phyloP scores from a whole-genome alignment of 2,329 filamentous ascomycete genomes.

The Stemphylium beticola region DNA sequence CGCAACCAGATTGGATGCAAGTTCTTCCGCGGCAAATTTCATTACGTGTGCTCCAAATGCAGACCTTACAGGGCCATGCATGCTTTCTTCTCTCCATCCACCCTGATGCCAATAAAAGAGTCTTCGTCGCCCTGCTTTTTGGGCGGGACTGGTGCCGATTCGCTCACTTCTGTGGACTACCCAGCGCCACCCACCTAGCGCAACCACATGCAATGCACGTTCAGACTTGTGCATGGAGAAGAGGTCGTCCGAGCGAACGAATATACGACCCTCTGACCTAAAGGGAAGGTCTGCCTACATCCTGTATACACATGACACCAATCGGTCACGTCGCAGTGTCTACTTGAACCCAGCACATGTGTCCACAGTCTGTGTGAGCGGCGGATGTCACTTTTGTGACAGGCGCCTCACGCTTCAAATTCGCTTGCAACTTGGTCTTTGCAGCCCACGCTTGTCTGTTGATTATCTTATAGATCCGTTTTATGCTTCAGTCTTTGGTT shows the following conservation, averaged over 20 bases:
- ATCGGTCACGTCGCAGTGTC: no score
- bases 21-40: background rate
- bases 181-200: conserved; percentile 6
- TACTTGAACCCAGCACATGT: no score
- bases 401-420: no score
- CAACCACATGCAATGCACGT: background rate
- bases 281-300: background rate
- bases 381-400: no score
- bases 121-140: conserved; percentile 7
- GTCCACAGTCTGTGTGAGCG: no score
- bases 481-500: no score
- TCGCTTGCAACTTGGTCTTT: no score
- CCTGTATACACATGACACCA: background rate
- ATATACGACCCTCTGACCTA: background rate
- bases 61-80: conserved; percentile 6
- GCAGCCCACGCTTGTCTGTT: no score
- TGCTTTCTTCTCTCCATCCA: background rate
- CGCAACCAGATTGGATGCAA: background rate
- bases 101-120: background rate
- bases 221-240: background rate
- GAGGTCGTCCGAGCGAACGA: background rate
- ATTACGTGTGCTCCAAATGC: conserved; percentile 6
- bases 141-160: conserved; percentile 7
- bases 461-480: no score
- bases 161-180: background rate